These are phyloP conservation scores for Digitaria exilis DNA, from an alignment of 202 grass and related monocot genomes.

Conservation along the genomic window DNA sequence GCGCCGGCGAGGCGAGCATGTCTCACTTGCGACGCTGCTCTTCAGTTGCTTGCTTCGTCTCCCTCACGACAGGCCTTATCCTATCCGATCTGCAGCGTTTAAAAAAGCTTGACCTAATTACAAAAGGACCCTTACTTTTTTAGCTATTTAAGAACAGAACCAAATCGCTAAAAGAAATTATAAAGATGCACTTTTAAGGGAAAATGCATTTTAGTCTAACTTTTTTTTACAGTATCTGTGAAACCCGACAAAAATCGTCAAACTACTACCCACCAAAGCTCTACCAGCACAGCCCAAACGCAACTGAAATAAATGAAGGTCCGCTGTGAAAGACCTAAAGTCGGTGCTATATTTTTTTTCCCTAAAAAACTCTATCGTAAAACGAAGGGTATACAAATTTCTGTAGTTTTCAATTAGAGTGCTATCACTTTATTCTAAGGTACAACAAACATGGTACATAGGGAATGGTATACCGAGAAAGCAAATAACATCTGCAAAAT, in stretches of 20 bases:
- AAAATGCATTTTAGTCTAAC: not conserved
- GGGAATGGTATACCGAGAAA: not conserved
- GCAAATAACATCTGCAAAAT: not conserved
- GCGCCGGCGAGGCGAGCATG: conserved; percentile 56
- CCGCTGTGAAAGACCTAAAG: not conserved
- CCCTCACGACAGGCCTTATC: conserved; percentile 52
- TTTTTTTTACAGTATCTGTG: not conserved
- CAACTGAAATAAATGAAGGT: not conserved
- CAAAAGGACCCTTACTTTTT: not conserved
- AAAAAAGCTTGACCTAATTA: conserved; percentile 34
- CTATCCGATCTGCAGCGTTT: conserved; percentile 32
- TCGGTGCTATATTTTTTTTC: not conserved
- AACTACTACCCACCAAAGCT: too few relatives aligned
- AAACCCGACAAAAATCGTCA: too few relatives aligned
- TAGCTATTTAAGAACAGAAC: not conserved
- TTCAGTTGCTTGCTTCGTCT: not conserved
- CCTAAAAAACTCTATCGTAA: not conserved
- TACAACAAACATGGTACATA: not conserved
- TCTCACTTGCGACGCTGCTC: conserved; percentile 32
- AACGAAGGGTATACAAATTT: not conserved
- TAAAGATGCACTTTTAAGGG: not conserved
- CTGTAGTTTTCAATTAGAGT: not conserved
- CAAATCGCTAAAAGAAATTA: not conserved
- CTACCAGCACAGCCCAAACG: not conserved
- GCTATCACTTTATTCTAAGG: not conserved